phyloP scores from a whole-genome alignment of 345 rosid species.

The Ceriops decandra region DNA sequence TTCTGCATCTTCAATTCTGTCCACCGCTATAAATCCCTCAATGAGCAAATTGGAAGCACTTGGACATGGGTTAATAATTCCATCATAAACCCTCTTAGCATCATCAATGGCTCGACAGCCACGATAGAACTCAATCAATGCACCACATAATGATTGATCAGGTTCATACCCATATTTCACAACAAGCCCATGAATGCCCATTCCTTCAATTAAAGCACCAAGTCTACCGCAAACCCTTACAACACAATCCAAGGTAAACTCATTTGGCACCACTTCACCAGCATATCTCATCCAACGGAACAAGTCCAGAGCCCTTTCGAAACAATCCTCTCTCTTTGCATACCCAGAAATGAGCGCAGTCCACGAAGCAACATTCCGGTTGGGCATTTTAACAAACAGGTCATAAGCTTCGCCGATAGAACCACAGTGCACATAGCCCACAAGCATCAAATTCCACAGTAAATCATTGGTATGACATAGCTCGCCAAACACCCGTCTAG shows the following conservation, averaged over 20 bases:
- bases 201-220: slow-evolving; percentile 33
- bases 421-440: slow-evolving; percentile 43
- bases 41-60: slow-evolving; percentile 43
- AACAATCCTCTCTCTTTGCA: slow-evolving; percentile 30
- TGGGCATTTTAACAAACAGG: slow-evolving; percentile 40
- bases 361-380: slow-evolving; percentile 45
- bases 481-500: slow-evolving; percentile 36
- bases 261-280: slow-evolving; percentile 46
- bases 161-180: slow-evolving; percentile 44
- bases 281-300: slow-evolving; percentile 39
- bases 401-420: slow-evolving; percentile 40
- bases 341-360: slow-evolving; percentile 45
- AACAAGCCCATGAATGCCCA: slow-evolving; percentile 45
- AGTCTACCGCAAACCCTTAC: slow-evolving; percentile 43
- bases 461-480: slow-evolving; percentile 31
- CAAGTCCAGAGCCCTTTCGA: slow-evolving; percentile 43
- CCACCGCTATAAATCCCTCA: slow-evolving; percentile 29
- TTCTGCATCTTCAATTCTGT: slow-evolving; percentile 45
- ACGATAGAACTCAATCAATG: slow-evolving; percentile 48
- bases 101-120: slow-evolving; percentile 40
- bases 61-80: slow-evolving; percentile 28
- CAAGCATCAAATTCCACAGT: slow-evolving; percentile 46
- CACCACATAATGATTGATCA: slow-evolving; percentile 40
- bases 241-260: slow-evolving; percentile 50
- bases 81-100: slow-evolving; percentile 43